These are phyloP conservation scores for Pythium utonaiense DNA, from an alignment of 352 stramenopile genomes.

Conservation along the genomic window DNA sequence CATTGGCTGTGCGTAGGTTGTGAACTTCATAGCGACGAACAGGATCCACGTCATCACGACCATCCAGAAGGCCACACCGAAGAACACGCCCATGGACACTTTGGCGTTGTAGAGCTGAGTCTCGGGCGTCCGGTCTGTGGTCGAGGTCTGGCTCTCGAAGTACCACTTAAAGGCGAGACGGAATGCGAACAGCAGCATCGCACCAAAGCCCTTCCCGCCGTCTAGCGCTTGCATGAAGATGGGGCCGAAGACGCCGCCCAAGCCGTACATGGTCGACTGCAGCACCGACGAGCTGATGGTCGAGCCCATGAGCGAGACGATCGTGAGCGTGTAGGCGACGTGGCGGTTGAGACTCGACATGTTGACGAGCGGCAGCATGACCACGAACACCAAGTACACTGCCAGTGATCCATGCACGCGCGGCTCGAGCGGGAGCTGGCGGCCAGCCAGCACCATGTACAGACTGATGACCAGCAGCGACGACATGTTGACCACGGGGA, in stretches of 20 bases:
- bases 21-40: conserved; percentile 47
- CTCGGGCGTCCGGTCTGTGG: not conserved
- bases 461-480: conserved; percentile 71
- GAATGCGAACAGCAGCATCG: conserved; percentile 65
- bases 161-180: conserved; percentile 59
- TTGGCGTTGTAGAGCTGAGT: conserved; percentile 19
- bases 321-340: conserved; percentile 51
- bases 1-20: conserved; percentile 59
- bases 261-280: conserved; percentile 66
- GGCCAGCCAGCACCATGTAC: conserved; percentile 76
- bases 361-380: conserved; percentile 59
- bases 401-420: conserved; percentile 56
- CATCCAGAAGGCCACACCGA: conserved; percentile 53
- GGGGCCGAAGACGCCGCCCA: conserved; percentile 74
- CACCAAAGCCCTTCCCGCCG: conserved; percentile 71
- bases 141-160: conserved; percentile 14
- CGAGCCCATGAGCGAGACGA: conserved; percentile 58
- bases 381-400: conserved; percentile 48
- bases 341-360: conserved; percentile 42
- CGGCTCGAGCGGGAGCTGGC: conserved; percentile 51
- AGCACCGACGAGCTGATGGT: conserved; percentile 68
- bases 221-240: conserved; percentile 79
- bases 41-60: conserved; percentile 49
- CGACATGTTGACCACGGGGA: conserved; percentile 84
- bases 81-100: conserved; percentile 67